These are phyloP conservation scores for Fusarium sp. DNA, from an alignment of 2,329 filamentous ascomycete species.

Conservation along the genomic window DNA sequence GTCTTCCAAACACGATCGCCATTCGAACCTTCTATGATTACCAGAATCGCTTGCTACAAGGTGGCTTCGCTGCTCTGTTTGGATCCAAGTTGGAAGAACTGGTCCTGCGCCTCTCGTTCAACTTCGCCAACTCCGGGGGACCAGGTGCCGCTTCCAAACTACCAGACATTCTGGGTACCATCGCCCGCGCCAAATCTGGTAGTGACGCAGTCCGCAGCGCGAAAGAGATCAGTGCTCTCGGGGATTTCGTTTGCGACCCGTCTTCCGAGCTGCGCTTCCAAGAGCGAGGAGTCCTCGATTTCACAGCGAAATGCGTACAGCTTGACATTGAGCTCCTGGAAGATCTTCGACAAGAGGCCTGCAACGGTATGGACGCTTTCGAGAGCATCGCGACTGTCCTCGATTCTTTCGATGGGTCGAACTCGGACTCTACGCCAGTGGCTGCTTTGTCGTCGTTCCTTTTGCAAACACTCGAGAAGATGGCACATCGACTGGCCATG, in stretches of 20 bases:
- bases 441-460: slow-evolving; percentile 58
- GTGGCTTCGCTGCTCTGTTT: slow-evolving; percentile 61
- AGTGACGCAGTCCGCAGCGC: slow-evolving; percentile 57
- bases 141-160: slow-evolving; percentile 53
- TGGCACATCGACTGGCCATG: slow-evolving; percentile 61
- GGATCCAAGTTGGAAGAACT: slow-evolving; percentile 63
- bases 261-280: slow-evolving; percentile 59
- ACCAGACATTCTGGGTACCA: slow-evolving; percentile 41
- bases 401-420: slow-evolving; percentile 45
- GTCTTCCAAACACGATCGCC: slow-evolving; percentile 60
- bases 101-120: slow-evolving; percentile 63
- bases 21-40: slow-evolving; percentile 64
- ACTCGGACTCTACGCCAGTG: slow-evolving; percentile 52
- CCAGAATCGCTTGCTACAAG: slow-evolving; percentile 61
- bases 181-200: slow-evolving; percentile 49
- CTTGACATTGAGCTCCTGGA: slow-evolving; percentile 65
- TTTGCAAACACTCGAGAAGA: slow-evolving; percentile 62
- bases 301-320: slow-evolving; percentile 60
- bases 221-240: slow-evolving; percentile 61
- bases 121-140: slow-evolving; percentile 57
- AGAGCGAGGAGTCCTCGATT: slow-evolving; percentile 62
- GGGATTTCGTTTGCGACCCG: slow-evolving; percentile 59
- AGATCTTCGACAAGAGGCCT: slow-evolving; percentile 63
- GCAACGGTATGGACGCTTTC: slow-evolving; percentile 65
- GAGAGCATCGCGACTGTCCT: slow-evolving; percentile 52